Conservation (phyloP, 176 grass and related monocot genomes). For the Triticum dicoccoides region DNA sequence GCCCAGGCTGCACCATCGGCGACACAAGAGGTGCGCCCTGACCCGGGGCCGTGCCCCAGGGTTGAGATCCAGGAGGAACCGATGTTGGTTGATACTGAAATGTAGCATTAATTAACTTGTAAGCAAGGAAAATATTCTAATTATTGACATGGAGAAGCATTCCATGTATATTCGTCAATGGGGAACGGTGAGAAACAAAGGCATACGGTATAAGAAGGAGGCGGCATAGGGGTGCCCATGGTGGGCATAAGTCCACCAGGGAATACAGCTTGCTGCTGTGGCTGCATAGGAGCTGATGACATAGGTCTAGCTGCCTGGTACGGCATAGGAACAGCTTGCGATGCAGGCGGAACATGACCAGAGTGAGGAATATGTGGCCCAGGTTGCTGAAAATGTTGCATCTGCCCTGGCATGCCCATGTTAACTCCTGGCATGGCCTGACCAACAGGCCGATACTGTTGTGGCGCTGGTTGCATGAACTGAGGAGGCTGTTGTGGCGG, state of each 20-base stretch:
- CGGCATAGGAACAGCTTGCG: conserved; percentile 63
- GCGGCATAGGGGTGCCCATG: conserved; percentile 52
- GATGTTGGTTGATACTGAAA: conserved; percentile 70
- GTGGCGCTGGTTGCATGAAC: conserved; percentile 47
- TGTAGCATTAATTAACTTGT: conserved; percentile 29
- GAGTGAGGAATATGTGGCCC: conserved; percentile 60
- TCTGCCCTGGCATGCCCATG: conserved; percentile 50
- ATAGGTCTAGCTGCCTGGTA: conserved; percentile 68
- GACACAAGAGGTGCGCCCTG: conserved; percentile 48
- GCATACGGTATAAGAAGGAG: conserved; percentile 68
- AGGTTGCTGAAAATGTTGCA: conserved; percentile 53
- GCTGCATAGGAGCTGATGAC: conserved; percentile 45
- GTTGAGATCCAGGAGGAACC: conserved; percentile 50
- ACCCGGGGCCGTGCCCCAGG: conserved; percentile 51
- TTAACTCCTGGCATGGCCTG: conserved; percentile 54
- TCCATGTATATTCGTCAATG: conserved; percentile 1
- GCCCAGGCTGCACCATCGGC: conserved; percentile 48
- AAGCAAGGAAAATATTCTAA: conserved; percentile 10
- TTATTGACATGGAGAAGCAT: conserved; percentile 2
- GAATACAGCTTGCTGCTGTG: conserved; percentile 29
- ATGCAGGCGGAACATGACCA: conserved; percentile 52
- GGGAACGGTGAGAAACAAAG: conserved; percentile 15
- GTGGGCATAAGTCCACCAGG: conserved; percentile 48
- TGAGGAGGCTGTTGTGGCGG: conserved; percentile 58
- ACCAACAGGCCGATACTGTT: conserved; percentile 58